Conservation (phyloP, 495 filamentous ascomycete species). For the Xylaria palmicola region DNA sequence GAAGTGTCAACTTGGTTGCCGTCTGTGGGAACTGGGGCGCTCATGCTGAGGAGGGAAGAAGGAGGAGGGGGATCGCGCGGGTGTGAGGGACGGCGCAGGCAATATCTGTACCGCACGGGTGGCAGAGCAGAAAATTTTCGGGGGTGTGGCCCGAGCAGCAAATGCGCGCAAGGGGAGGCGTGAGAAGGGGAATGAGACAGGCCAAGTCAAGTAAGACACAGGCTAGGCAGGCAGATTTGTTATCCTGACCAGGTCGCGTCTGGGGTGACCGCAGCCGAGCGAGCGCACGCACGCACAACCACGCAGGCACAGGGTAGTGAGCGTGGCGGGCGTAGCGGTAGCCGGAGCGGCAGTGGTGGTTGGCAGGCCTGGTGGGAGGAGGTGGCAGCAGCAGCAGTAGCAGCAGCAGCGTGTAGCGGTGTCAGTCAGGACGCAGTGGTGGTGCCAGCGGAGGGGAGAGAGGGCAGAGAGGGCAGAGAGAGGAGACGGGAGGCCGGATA, state of each 20-base stretch:
- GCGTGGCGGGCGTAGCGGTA: neutral
- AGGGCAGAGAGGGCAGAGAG: neutral
- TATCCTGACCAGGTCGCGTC: conserved; percentile 17
- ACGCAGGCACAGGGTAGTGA: conserved; percentile 5
- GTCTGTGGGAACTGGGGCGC: conserved; percentile 42
- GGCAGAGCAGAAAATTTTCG: conserved; percentile 27
- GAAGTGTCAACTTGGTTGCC: conserved; percentile 29
- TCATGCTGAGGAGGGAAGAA: conserved; percentile 48
- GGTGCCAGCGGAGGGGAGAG: neutral
- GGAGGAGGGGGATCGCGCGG: conserved; percentile 29
- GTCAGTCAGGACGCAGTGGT: neutral
- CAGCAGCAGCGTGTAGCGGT: neutral
- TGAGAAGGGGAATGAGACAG: conserved; percentile 23
- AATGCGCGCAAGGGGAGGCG: conserved; percentile 25
- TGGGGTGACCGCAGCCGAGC: conserved; percentile 18
- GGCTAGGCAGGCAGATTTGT: conserved; percentile 35
- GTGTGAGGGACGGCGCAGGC: conserved; percentile 30
- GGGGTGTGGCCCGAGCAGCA: conserved; percentile 33
- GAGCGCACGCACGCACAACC: conserved; percentile 10
- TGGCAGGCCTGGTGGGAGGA: neutral
- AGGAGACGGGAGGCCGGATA: neutral
- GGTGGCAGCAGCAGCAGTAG: neutral
- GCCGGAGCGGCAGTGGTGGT: neutral
- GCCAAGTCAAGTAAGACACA: conserved; percentile 21
- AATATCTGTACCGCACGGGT: conserved; percentile 30